Conservation (phyloP, 441 rosid species). For the Eutrema salsugineum region DNA sequence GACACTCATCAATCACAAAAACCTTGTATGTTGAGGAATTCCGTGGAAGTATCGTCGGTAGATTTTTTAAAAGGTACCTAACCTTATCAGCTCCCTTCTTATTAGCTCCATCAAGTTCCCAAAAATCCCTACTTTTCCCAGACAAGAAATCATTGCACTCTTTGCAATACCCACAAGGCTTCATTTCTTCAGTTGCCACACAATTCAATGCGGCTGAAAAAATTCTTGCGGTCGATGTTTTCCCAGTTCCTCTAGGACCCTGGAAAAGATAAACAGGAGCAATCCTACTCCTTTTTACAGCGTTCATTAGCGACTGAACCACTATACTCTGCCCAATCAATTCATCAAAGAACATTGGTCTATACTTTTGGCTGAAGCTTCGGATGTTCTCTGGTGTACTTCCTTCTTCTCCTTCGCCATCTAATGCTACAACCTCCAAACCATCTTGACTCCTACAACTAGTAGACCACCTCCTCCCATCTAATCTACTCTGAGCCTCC, state of each 20-base stretch:
- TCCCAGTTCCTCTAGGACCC: constrained; percentile 98
- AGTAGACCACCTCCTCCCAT: constrained; percentile 95
- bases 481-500: constrained; percentile 97
- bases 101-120: constrained; percentile 84
- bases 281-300: constrained; percentile 75
- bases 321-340: constrained; percentile 90
- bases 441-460: constrained; percentile 90
- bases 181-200: constrained; percentile 53
- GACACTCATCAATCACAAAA: constrained; percentile 90
- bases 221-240: constrained; percentile 85
- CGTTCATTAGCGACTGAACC: constrained; percentile 79
- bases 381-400: constrained; percentile 54
- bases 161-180: constrained; percentile 88
- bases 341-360: constrained; percentile 80
- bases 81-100: constrained; percentile 69
- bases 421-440: constrained; percentile 54
- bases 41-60: constrained; percentile 47
- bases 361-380: constrained; percentile 92
- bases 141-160: constrained; percentile 73
- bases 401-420: constrained; percentile 70
- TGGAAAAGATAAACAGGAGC: constrained; percentile 96
- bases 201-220: constrained; percentile 92
- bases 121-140: constrained; percentile 63
- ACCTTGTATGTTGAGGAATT: constrained; percentile 55
- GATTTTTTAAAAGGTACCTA: constrained; percentile 57